phyloP scores from a whole-genome alignment of 345 rosid genomes.

The Lepidium africanum region DNA sequence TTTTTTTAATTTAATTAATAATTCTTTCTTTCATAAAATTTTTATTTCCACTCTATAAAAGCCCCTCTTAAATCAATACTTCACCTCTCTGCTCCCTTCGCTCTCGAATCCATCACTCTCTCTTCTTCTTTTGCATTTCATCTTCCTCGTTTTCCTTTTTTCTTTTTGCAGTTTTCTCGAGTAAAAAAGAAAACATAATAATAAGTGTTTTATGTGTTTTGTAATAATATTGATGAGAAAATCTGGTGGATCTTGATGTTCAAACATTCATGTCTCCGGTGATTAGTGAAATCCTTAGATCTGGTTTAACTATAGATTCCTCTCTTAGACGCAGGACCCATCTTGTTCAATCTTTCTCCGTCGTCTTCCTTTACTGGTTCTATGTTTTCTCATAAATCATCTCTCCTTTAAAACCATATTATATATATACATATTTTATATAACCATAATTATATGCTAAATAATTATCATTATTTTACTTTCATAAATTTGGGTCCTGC shows the following conservation, averaged over 20 bases:
- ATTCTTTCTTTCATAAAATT: not conserved
- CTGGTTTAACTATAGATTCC: slow-evolving; percentile 45
- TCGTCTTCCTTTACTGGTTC: slow-evolving; percentile 96
- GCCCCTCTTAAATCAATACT: not conserved
- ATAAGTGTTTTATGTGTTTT: not conserved
- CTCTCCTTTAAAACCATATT: slow-evolving; percentile 10
- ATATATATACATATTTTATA: not conserved
- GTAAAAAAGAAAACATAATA: too few species aligned
- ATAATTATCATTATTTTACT: not conserved
- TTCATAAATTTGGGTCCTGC: slow-evolving; percentile 7
- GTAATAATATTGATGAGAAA: slow-evolving; percentile 3
- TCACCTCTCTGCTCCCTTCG: slow-evolving; percentile 23
- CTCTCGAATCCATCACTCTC: slow-evolving; percentile 4
- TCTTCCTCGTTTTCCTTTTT: not conserved
- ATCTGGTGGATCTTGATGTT: slow-evolving; percentile 28
- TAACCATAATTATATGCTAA: not conserved
- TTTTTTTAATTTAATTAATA: not conserved
- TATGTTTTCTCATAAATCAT: slow-evolving; percentile 70
- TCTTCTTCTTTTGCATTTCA: not conserved
- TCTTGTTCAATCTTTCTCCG: slow-evolving; percentile 98
- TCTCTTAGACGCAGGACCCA: slow-evolving; percentile 82
- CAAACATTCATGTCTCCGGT: slow-evolving; percentile 34
- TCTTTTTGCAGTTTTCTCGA: not conserved
- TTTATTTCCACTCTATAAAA: slow-evolving; percentile 11
- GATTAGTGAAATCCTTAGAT: slow-evolving; percentile 31